These are phyloP conservation scores for Phascolomyces articulosus DNA, from an alignment of 371 early-diverging fungal genomes.

Conservation along the genomic window DNA sequence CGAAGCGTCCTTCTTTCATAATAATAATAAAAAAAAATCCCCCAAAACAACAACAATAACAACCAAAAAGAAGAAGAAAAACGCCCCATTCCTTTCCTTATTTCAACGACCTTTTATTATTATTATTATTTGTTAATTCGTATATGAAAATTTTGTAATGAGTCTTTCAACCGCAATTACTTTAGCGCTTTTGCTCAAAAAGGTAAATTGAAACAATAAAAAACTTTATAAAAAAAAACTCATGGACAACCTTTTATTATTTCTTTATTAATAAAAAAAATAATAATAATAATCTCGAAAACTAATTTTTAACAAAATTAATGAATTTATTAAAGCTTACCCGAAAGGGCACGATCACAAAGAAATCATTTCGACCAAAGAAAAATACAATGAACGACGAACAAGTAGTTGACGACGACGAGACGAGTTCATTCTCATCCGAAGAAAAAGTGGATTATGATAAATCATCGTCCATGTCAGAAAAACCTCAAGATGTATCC, in stretches of 20 bases:
- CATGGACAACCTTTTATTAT: too few species aligned
- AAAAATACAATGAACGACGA: not conserved
- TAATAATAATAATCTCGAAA: not conserved
- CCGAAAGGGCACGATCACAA: conserved; percentile 9
- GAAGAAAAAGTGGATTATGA: not conserved
- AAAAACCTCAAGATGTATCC: not conserved
- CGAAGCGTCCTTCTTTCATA: too few species aligned
- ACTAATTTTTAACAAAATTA: too few species aligned
- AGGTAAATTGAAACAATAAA: conserved; percentile 15
- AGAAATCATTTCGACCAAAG: conserved; percentile 6
- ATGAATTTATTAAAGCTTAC: not conserved
- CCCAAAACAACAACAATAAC: too few species aligned
- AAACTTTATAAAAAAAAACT: conserved; percentile 23
- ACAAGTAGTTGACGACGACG: not conserved
- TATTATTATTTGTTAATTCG: too few species aligned
- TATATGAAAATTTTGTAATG: conserved; percentile 17
- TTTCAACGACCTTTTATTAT: too few species aligned
- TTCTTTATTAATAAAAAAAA: not conserved
- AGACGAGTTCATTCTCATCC: conserved; percentile 5
- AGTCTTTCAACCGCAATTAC: conserved; percentile 27
- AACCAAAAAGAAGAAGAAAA: conserved; percentile 6
- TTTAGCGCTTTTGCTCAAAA: conserved; percentile 24
- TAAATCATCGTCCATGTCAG: not conserved
- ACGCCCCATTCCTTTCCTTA: conserved; percentile 30
- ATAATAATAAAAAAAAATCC: too few species aligned